These are phyloP conservation scores for Mycotypha africana DNA, from an alignment of 371 early-diverging fungal genomes.

Conservation along the genomic window DNA sequence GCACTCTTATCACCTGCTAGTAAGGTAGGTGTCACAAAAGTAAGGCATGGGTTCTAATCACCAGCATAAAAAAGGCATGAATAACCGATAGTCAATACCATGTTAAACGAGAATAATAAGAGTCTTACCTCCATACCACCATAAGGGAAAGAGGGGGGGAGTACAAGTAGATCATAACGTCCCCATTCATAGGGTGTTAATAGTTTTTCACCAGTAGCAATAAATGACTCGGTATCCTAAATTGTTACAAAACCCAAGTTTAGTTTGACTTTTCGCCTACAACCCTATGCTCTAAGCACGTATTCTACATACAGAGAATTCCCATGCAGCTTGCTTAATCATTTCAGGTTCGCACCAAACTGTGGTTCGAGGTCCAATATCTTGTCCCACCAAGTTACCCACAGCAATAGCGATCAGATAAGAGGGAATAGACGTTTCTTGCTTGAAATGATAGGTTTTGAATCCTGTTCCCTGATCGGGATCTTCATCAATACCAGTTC, in stretches of 20 bases:
- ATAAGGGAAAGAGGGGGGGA: slow-evolving; percentile 80
- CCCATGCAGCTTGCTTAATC: slow-evolving; percentile 87
- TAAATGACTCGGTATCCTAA: slow-evolving; percentile 81
- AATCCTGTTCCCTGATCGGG: slow-evolving; percentile 11
- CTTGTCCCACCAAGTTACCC: slow-evolving; percentile 74
- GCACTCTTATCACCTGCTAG: slow-evolving; percentile 88
- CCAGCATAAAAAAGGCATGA: no score
- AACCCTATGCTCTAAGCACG: no score
- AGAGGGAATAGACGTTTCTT: slow-evolving; percentile 74
- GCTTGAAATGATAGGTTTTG: slow-evolving; percentile 65
- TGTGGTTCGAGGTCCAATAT: slow-evolving; percentile 87
- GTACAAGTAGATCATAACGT: slow-evolving; percentile 88
- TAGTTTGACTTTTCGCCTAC: background rate
- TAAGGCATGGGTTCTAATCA: slow-evolving; percentile 88
- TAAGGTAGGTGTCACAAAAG: slow-evolving; percentile 83
- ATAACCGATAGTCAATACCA: no score
- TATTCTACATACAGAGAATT: slow-evolving; percentile 73
- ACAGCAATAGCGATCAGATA: slow-evolving; percentile 94
- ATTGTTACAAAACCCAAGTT: background rate
- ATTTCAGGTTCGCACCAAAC: slow-evolving; percentile 96
- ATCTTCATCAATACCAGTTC: slow-evolving; percentile 26
- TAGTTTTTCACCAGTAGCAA: slow-evolving; percentile 77
- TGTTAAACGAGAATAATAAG: background rate
- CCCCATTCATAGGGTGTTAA: slow-evolving; percentile 97
- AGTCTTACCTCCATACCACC: slow-evolving; percentile 91